Conservation (phyloP, 768 basidiomycete species). For the Tulasnella sp. region DNA sequence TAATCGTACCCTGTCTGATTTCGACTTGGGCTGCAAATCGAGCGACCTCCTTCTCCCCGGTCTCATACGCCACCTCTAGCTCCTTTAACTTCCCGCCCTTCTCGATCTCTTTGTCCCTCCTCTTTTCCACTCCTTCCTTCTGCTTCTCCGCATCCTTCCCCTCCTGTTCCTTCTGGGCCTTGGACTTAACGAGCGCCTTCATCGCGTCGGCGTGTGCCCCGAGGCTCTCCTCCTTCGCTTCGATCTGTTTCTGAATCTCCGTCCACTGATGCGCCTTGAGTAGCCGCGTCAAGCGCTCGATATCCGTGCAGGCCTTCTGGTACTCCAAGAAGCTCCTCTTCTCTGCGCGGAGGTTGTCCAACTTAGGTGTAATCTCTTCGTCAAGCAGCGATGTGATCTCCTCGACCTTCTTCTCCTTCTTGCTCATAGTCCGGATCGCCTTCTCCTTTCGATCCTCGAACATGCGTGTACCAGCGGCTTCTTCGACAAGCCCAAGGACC, state of each 20-base stretch:
- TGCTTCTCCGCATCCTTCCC: conserved; percentile 57
- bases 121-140: conserved; percentile 51
- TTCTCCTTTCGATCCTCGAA: conserved; percentile 98
- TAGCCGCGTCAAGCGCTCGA: conserved; percentile 73
- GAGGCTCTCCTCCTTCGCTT: conserved; percentile 48
- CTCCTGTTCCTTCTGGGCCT: conserved; percentile 46
- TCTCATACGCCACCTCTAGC: conserved; percentile 68
- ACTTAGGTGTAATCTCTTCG: conserved; percentile 91
- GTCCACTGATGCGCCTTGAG: conserved; percentile 86
- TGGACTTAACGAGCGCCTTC: conserved; percentile 37
- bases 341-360: conserved; percentile 81
- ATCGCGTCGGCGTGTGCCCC: conserved; percentile 31
- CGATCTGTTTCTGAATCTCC: conserved; percentile 42
- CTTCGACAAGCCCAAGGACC: conserved; percentile 96
- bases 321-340: conserved; percentile 82
- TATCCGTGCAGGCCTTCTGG: conserved; percentile 79
- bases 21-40: conserved; percentile 81
- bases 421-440: conserved; percentile 88
- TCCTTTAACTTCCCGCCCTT: conserved; percentile 90
- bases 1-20: conserved; percentile 61
- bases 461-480: conserved; percentile 97
- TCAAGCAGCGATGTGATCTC: conserved; percentile 70
- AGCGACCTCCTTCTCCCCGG: conserved; percentile 66
- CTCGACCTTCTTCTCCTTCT: conserved; percentile 92
- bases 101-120: conserved; percentile 75